These are phyloP conservation scores for Fraxinus nigra DNA, from an alignment of 305 asterid species.

Conservation along the genomic window DNA sequence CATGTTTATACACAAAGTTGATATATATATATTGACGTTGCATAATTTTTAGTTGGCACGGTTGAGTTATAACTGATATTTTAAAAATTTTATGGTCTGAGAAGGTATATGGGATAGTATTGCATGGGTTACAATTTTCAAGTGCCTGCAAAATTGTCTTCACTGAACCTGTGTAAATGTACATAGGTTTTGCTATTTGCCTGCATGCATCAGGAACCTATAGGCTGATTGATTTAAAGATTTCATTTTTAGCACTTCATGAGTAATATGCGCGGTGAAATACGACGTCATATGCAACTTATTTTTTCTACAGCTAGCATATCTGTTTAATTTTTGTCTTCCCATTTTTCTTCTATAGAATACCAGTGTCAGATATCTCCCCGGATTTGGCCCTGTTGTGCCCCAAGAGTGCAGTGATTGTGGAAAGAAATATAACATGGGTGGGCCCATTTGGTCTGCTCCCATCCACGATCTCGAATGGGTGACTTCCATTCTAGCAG, in stretches of 20 bases:
- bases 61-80: constrained; percentile 1
- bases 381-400: constrained; percentile 93
- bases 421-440: constrained; percentile 94
- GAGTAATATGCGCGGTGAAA: neutral
- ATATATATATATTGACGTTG: neutral
- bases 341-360: constrained; percentile 39
- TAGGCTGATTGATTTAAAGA: neutral
- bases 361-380: constrained; percentile 73
- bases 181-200: neutral
- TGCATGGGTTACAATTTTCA: neutral
- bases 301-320: neutral
- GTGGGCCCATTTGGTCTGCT: constrained; percentile 99
- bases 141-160: neutral
- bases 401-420: constrained; percentile 88
- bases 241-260: neutral
- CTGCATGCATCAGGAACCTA: neutral
- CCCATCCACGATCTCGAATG: constrained; percentile 95
- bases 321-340: neutral
- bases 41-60: neutral
- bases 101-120: neutral
- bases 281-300: neutral
- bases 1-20: neutral
- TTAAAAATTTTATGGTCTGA: neutral
- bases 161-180: neutral
- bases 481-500: constrained; percentile 71